Conservation (phyloP, 805 yeast genomes). For the Saccharomycopsis babjevae region DNA sequence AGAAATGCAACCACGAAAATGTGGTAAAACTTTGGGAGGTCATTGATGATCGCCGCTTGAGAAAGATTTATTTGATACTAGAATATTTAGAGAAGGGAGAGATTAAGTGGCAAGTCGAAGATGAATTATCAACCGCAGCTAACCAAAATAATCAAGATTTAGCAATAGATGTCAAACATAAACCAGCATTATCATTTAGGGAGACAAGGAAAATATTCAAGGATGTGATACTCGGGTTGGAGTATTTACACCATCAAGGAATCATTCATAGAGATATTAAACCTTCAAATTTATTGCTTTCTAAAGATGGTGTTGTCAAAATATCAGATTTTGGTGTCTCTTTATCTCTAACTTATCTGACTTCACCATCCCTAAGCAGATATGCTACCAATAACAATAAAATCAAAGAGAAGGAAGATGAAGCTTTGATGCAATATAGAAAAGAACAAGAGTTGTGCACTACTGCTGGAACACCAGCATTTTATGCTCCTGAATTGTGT, state of each 20-base stretch:
- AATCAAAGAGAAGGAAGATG: neutral
- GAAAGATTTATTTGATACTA: conserved; percentile 80
- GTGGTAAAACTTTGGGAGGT: conserved; percentile 84
- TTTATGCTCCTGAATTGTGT: conserved; percentile 90
- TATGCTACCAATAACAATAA: neutral
- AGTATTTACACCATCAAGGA: conserved; percentile 82
- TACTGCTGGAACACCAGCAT: conserved; percentile 97
- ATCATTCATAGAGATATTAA: conserved; percentile 92
- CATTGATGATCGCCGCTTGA: conserved; percentile 70
- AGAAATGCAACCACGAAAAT: conserved; percentile 84
- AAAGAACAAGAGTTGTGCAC: conserved; percentile 76
- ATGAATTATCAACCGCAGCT: conserved; percentile 4
- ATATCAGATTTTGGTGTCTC: conserved; percentile 97
- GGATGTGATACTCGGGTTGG: conserved; percentile 80
- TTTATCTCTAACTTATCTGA: conserved; percentile 49
- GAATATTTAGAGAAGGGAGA: conserved; percentile 91
- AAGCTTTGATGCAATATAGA: neutral
- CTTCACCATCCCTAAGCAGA: neutral
- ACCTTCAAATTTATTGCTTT: conserved; percentile 80
- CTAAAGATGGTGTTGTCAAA: conserved; percentile 64
- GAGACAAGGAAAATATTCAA: conserved; percentile 65
- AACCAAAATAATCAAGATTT: conserved; percentile 19
- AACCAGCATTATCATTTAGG: conserved; percentile 58
- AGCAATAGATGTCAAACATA: conserved; percentile 18
- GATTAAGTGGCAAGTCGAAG: conserved; percentile 61